Conservation (phyloP, 1,284 basidiomycete species). For the Cryptococcus sp. region DNA sequence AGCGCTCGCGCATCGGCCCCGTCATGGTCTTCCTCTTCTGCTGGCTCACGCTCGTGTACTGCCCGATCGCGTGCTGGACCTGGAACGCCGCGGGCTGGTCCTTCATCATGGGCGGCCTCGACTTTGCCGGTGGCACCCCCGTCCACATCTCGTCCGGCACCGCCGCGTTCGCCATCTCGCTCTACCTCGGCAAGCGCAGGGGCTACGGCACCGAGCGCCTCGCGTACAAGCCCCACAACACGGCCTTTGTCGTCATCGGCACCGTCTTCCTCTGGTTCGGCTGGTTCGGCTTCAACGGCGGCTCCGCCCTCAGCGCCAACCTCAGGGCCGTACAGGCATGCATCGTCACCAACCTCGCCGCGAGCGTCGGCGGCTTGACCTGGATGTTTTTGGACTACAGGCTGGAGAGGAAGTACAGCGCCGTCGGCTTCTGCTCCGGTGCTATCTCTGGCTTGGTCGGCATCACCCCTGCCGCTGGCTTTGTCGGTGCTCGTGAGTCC, state of each 20-base stretch:
- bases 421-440: constrained; percentile 94
- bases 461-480: constrained; percentile 89
- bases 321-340: constrained; percentile 83
- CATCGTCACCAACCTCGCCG: constrained; percentile 88
- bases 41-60: constrained; percentile 92
- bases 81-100: constrained; percentile 92
- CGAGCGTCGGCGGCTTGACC: constrained; percentile 78
- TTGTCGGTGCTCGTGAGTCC: constrained; percentile 61
- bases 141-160: constrained; percentile 90
- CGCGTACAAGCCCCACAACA: constrained; percentile 70
- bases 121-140: constrained; percentile 94
- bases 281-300: constrained; percentile 96
- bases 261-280: constrained; percentile 96
- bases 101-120: constrained; percentile 70
- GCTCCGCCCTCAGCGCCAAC: constrained; percentile 65
- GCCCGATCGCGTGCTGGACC: constrained; percentile 90
- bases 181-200: constrained; percentile 82
- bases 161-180: constrained; percentile 83
- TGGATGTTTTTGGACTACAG: constrained; percentile 97
- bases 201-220: constrained; percentile 91
- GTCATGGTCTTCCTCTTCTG: constrained; percentile 82
- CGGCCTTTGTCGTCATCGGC: constrained; percentile 81
- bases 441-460: constrained; percentile 78
- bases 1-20: constrained; percentile 83
- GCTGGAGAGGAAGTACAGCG: constrained; percentile 87